Evolutionary conservation across 345 rosid genomes (phyloP), one percentile per base, ranked within the genome.

Genomic region (Aethionema arabicum): DNA sequence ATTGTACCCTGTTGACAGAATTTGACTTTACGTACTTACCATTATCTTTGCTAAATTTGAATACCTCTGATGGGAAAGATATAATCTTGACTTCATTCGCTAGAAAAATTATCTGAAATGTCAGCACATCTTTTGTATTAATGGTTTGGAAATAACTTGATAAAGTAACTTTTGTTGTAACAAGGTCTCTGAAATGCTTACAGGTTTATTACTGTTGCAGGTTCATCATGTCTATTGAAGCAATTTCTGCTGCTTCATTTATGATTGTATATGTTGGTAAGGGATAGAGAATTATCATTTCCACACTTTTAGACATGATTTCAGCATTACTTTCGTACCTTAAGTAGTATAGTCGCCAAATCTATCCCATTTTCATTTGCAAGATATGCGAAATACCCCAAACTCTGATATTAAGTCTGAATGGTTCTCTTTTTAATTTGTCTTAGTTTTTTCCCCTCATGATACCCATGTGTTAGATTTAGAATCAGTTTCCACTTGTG

Each of bases 171-270:
- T 38, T 40, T 32, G 11, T 39, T 51, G 46, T 48, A 11, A 3
- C 50, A 49, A 40, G 27, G 69, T 63, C 9, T 21, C 2, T 13
- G 32, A 69, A 53, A 33, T 16, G 13, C 59, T 70, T 33, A 62
- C 32, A 10, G 39, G 12, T 49, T 10, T 38, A 56, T 15, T 51
- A 0, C 12, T 65, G 29, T 59, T 82, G 77, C 88, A 92, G 98
- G 84, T 83, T 89, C 62, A 85, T 89, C 73, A 87, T 92, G 95
- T 63, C 85, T 65, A 73, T 77, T 61, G 96, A 92, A 80, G 97
- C 89, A 61, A 65, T 89, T 63, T 85, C 93, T 72, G 95, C 95
- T 44, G 88, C 77, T 56, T 85, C 92, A 52, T 82, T 87, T 73
- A 76, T 81, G 84, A 76, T 86, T 64, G 69, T 85, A 40, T 92